These are phyloP conservation scores for Globisporangium irregulare DNA, from an alignment of 352 stramenopile species.

Conservation along the genomic window DNA sequence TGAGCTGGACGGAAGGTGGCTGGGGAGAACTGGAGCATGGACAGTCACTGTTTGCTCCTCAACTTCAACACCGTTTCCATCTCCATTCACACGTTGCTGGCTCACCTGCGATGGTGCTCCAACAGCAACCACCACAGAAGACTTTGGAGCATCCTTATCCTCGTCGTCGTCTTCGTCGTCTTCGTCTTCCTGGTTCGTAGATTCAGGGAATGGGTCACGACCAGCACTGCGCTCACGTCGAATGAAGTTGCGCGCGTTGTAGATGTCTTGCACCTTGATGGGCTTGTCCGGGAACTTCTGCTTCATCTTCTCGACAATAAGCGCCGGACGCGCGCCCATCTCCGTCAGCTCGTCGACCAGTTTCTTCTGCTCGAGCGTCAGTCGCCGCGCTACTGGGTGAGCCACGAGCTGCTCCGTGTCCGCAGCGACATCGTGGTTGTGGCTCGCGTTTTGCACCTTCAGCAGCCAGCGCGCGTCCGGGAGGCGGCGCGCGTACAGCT, in stretches of 20 bases:
- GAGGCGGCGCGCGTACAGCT: slow-evolving; percentile 35
- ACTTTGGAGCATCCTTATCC: not conserved
- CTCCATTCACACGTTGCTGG: not conserved
- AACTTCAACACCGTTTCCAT: not conserved
- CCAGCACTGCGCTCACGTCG: slow-evolving; percentile 33
- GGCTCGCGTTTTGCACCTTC: slow-evolving; percentile 28
- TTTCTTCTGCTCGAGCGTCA: slow-evolving; percentile 37
- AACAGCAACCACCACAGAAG: not conserved
- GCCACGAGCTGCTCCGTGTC: slow-evolving; percentile 23
- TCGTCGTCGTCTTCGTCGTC: not conserved
- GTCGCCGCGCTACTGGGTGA: slow-evolving; percentile 30
- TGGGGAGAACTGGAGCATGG: not conserved
- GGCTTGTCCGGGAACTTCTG: slow-evolving; percentile 36
- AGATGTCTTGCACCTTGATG: slow-evolving; percentile 53
- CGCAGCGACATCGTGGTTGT: slow-evolving; percentile 31
- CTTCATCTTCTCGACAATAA: slow-evolving; percentile 40
- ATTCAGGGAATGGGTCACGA: slow-evolving; percentile 24
- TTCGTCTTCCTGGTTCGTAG: not conserved
- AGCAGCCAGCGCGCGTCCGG: slow-evolving; percentile 29
- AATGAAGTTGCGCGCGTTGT: slow-evolving; percentile 50
- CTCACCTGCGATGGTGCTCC: not conserved
- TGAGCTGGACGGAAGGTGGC: not conserved
- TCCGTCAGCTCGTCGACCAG: slow-evolving; percentile 38
- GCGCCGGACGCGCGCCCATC: slow-evolving; percentile 25
- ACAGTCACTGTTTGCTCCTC: not conserved